phyloP scores from a whole-genome alignment of 768 basidiomycete species.

The Kwoniella shandongensis region DNA sequence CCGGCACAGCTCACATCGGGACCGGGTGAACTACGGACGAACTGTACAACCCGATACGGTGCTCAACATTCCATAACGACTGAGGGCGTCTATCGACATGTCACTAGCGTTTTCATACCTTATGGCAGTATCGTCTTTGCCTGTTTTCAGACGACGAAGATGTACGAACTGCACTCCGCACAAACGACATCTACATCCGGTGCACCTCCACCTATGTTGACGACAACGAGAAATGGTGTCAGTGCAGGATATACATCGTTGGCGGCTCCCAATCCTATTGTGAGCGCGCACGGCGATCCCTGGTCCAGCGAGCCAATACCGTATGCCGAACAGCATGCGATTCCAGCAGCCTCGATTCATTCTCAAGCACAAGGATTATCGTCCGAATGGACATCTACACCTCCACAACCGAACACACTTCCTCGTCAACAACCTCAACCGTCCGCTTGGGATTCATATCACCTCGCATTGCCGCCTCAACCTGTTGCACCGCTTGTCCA shows the following conservation, averaged over 20 bases:
- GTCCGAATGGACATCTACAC: too few relatives aligned
- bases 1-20: constrained; percentile 29
- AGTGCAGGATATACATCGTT: not conserved
- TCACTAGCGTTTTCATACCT: constrained; percentile 52
- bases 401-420: not conserved
- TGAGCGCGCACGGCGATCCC: not conserved
- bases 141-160: constrained; percentile 49
- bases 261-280: not conserved
- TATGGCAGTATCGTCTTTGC: constrained; percentile 50
- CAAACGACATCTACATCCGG: not conserved
- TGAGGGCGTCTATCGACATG: constrained; percentile 48
- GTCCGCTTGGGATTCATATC: not conserved
- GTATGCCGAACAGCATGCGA: not conserved
- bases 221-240: not conserved
- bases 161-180: constrained; percentile 22
- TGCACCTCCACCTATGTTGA: not conserved
- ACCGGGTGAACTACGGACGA: constrained; percentile 46
- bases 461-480: too few relatives aligned
- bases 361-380: too few relatives aligned
- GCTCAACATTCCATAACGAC: constrained; percentile 48
- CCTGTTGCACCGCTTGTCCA: too few relatives aligned
- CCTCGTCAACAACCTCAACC: not conserved
- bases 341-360: too few relatives aligned
- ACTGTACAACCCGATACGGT: constrained; percentile 50
- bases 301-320: not conserved